Conservation (phyloP, 768 basidiomycete genomes). For the Artomyces pyxidatus region DNA sequence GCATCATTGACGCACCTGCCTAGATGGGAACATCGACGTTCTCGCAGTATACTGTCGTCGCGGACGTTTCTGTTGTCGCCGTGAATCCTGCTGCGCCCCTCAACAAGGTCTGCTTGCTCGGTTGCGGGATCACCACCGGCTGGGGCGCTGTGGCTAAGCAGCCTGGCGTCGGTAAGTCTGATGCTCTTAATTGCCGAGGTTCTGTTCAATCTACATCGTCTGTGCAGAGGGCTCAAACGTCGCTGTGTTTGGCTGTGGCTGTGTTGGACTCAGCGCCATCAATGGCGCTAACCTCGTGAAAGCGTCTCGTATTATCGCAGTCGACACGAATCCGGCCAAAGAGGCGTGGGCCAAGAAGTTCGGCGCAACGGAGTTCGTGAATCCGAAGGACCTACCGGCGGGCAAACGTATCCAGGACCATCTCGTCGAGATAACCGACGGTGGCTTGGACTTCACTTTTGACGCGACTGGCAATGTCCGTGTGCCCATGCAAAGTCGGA, state of each 20-base stretch:
- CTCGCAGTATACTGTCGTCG: constrained; percentile 99
- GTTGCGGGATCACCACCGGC: constrained; percentile 96
- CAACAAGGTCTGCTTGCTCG: constrained; percentile 94
- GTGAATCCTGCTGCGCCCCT: constrained; percentile 82
- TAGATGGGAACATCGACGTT: constrained; percentile 99
- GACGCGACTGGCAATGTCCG: constrained; percentile 89
- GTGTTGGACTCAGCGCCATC: constrained; percentile 91
- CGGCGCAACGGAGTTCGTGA: constrained; percentile 92
- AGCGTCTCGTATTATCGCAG: constrained; percentile 83
- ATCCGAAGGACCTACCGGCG: constrained; percentile 63
- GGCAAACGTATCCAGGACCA: constrained; percentile 85
- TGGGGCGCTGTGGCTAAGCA: constrained; percentile 96
- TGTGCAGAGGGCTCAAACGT: constrained; percentile 70
- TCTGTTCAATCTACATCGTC: constrained; percentile 1
- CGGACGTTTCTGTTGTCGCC: constrained; percentile 93
- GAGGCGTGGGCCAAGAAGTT: constrained; percentile 86
- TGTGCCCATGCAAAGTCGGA: constrained; percentile 27
- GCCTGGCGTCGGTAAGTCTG: constrained; percentile 63
- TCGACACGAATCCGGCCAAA: constrained; percentile 86
- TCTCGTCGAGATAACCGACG: constrained; percentile 89
- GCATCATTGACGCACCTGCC: not conserved
- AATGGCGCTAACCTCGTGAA: constrained; percentile 71
- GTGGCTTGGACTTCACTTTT: constrained; percentile 94
- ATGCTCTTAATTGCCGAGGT: too few relatives aligned
- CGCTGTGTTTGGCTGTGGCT: constrained; percentile 94